Evolutionary conservation across 108 stramenopile genomes (phyloP), one percentile per base, ranked within the genome.

Genomic region (Ochromonas danica): DNA sequence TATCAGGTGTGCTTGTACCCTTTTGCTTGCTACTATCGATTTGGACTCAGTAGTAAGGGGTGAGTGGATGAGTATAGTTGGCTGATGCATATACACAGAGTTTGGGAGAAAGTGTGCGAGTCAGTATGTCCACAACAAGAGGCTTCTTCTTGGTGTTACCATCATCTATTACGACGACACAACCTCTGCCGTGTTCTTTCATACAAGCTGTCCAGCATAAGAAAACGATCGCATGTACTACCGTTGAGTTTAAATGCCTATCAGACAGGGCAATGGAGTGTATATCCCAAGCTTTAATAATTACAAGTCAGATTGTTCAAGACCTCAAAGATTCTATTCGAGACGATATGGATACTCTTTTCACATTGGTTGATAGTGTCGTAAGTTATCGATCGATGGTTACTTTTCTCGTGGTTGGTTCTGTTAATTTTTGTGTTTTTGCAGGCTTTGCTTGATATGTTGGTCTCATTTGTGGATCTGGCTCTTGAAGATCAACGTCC

Each of bases 241-340:
- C 83, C 0, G 80, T 78, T 78, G 33, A 81, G 77, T 77, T 83
- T 31, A 60, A 78, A 35, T 83, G 80, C 17, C 36, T 83, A 43
- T 81, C 83, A n/a, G 83, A 81, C 63, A 81, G 83, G 39, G 83
- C 83, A 17, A 61, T 39, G 42, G 83, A 83, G 17, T 72, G 80
- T 61, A 78, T 83, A 25, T 40, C 39, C 1, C 42, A 78, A 36
- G 80, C 80, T 39, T 61, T 83, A 1, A 39, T 79, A 14, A 74
- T 83, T 14, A 83, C 83, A 27, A 79, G 81, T 81, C 62, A 82
- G 61, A 35, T 83, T 25, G 38, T 83, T 22, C 83, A 83, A 36
- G 39, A 31, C 27, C 78, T 81, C 33, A 33, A 75, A 62, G 39
- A 36, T 39, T 41, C 39, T 42, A 79, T 83, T 22, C 74, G 22